Evolutionary conservation across 345 rosid genomes (phyloP).

Genomic region (Populus deltoides): DNA sequence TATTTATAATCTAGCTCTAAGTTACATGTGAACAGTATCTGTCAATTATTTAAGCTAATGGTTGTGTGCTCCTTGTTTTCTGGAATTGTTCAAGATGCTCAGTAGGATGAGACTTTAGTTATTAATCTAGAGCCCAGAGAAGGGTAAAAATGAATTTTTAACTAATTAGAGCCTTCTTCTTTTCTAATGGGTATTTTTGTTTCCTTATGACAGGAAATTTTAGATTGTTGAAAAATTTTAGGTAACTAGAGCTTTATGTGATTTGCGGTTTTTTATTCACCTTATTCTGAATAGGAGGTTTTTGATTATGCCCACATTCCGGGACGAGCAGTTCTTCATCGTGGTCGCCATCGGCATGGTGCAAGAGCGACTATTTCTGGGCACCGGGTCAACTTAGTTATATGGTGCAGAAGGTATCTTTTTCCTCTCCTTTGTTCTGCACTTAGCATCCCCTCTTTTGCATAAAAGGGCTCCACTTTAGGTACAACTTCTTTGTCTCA

Average conservation of each 20-base stretch:
- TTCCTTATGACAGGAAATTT: neutral
- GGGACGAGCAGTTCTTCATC: conserved; percentile 79
- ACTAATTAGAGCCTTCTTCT: neutral
- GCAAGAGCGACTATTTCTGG: conserved; percentile 87
- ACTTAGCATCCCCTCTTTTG: neutral
- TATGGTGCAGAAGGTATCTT: conserved; percentile 94
- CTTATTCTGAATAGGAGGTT: conserved; percentile 45
- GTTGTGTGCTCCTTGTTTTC: neutral
- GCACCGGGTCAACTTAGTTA: conserved; percentile 61
- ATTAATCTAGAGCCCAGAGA: neutral
- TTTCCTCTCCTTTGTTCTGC: neutral
- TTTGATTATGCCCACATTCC: conserved; percentile 75
- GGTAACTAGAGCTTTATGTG: neutral
- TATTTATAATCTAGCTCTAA: too few species aligned
- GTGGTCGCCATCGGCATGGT: conserved; percentile 93
- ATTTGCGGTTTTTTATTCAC: neutral
- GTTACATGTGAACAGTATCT: neutral
- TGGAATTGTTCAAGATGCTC: neutral
- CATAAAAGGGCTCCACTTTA: neutral
- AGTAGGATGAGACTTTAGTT: neutral
- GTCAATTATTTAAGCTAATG: neutral
- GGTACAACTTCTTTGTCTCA: neutral
- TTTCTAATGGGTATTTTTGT: neutral
- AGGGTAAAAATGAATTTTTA: neutral
- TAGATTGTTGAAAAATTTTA: neutral